phyloP scores from a whole-genome alignment of 1,284 basidiomycete species.

The Cutaneotrichosporon sp. region DNA sequence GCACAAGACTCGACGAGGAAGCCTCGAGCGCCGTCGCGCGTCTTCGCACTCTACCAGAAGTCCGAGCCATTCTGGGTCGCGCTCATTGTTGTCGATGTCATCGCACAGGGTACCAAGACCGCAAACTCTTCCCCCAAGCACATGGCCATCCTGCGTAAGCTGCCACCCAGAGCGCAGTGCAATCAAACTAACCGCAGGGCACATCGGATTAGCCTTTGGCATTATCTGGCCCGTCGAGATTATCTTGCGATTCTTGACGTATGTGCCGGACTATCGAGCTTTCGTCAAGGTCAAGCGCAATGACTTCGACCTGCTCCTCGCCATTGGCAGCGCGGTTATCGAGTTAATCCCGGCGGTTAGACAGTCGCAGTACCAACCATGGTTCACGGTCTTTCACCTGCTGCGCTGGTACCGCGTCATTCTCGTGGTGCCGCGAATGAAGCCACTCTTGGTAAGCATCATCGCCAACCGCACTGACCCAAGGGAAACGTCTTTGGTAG shows the following conservation, averaged over 20 bases:
- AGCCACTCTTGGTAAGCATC: conserved; percentile 36
- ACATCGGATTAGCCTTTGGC: conserved; percentile 77
- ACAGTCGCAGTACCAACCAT: conserved; percentile 70
- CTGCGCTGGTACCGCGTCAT: conserved; percentile 92
- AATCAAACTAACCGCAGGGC: conserved; percentile 54
- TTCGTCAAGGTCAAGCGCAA: conserved; percentile 74
- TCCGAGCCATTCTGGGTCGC: conserved; percentile 72
- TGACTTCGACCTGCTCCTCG: conserved; percentile 78
- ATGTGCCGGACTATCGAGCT: conserved; percentile 77
- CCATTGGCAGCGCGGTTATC: conserved; percentile 74
- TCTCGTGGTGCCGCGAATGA: conserved; percentile 56
- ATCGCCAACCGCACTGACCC: not conserved
- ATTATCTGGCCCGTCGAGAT: conserved; percentile 89
- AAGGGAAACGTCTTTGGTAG: conserved; percentile 88
- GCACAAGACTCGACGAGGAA: conserved; percentile 31
- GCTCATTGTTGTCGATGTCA: conserved; percentile 67
- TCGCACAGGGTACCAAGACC: conserved; percentile 74
- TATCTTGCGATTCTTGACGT: conserved; percentile 68
- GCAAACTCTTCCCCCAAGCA: conserved; percentile 60
- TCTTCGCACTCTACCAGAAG: conserved; percentile 42
- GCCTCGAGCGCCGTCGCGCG: conserved; percentile 26
- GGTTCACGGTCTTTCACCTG: conserved; percentile 90
- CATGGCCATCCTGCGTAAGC: conserved; percentile 47
- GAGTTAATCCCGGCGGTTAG: conserved; percentile 76
- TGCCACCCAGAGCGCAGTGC: no score